Evolutionary conservation across 2,329 filamentous ascomycete genomes (phyloP), one percentile per base, ranked within the genome.

Genomic region (Periconia macrospinosa): DNA sequence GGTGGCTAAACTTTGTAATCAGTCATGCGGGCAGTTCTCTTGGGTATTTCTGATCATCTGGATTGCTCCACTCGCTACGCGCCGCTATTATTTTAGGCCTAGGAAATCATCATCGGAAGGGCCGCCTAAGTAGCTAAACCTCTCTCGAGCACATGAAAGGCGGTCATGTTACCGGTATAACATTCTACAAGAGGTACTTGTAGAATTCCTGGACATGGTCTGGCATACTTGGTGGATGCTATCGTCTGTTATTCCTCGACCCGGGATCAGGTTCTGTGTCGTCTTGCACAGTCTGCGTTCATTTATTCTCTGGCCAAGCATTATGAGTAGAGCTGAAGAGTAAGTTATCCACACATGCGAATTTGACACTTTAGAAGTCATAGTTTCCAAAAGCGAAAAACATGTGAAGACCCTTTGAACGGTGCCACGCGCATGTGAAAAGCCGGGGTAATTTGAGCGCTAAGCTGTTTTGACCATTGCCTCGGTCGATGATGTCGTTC

Each of bases 361-460:
- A 27, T 3, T n/a, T 27, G 23, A 27, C 23, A 3, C 3, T 27
- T 27, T 8, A 27, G 23, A 27, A 27, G 23, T 27, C 23, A 27
- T 27, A 27, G 8, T 27, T 27, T 27, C 23, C 23, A 27, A 27
- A 27, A 5, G 23, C 23, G 23, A 27, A 27, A 27, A 30, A 42
- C 59, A 60, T 58, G 55, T 61, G 59, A 60, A 56, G 18, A 10
- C 20, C 18, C 27, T n/a, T n/a, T 33, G 3, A 8, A 8, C 8
- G 23, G 5, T 8, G 23, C 23, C 23, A 8, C 23, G 51, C 44
- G 54, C 63, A 66, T 66, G 63, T 66, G 63, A 66, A 65, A 52
- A 56, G 54, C 54, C 33, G 51, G 55, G 57, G 55, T 46, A 20
- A 11, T 27, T 15, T 49, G 17, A 9, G 19, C 50, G 35, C 56